Conservation (phyloP, 225 moss, liverwort and hornwort genomes). For the Takakia lepidozioides region DNA sequence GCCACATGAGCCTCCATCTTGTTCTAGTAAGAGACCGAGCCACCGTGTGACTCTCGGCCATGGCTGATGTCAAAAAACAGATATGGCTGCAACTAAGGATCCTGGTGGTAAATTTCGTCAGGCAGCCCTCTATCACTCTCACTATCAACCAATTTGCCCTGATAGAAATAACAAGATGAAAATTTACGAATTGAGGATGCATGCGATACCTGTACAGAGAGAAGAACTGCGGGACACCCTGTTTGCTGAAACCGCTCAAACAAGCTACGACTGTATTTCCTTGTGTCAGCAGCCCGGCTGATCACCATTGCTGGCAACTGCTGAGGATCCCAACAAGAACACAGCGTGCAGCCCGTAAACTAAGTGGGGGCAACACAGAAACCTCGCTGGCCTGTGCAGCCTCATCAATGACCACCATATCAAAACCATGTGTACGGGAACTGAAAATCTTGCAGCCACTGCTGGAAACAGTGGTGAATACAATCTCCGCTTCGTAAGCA, state of each 20-base stretch:
- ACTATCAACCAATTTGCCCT: constrained; percentile 82
- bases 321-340: constrained; percentile 99
- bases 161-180: constrained; percentile 88
- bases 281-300: constrained; percentile 91
- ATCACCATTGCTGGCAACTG: constrained; percentile 97
- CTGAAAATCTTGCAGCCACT: constrained; percentile 92
- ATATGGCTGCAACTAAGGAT: constrained; percentile 71
- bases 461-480: constrained; percentile 95
- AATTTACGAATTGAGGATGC: constrained; percentile 97
- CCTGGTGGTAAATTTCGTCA: constrained; percentile 79
- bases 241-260: constrained; percentile 98
- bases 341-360: constrained; percentile 88
- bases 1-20: constrained; percentile 97
- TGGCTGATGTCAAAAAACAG: constrained; percentile 92
- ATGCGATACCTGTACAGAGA: constrained; percentile 94
- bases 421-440: constrained; percentile 92
- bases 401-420: constrained; percentile 99
- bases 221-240: constrained; percentile 93
- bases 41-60: constrained; percentile 96
- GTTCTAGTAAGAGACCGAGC: constrained; percentile 96
- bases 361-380: constrained; percentile 90
- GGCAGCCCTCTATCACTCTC: constrained; percentile 72
- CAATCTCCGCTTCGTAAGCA: constrained; percentile 98
- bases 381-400: constrained; percentile 99
- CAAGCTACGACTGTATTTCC: constrained; percentile 95